Evolutionary conservation across 2,329 filamentous ascomycete species (phyloP).

Genomic region (Nigrospora sphaerica): DNA sequence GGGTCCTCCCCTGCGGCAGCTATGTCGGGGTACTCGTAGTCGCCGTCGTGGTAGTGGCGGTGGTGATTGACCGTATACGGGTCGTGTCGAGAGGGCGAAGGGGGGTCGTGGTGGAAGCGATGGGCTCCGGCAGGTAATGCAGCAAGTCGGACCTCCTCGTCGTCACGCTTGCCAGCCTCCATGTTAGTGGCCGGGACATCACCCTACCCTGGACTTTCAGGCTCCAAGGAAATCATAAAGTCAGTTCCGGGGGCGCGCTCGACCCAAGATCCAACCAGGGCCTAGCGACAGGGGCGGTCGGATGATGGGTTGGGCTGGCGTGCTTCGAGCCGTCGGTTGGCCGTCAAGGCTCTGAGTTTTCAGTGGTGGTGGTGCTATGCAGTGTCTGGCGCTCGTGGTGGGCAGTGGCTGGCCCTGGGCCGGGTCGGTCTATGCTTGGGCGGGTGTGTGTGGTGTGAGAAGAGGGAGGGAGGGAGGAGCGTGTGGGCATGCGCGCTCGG

Average conservation of each 20-base stretch:
- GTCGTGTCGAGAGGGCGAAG: conserved; percentile 15
- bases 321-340: too few relatives aligned
- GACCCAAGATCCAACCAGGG: not conserved
- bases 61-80: conserved; percentile 11
- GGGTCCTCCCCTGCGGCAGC: not conserved
- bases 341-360: too few relatives aligned
- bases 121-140: conserved; percentile 20
- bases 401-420: too few relatives aligned
- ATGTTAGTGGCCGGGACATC: conserved; percentile 35
- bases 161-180: conserved; percentile 38
- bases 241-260: not conserved
- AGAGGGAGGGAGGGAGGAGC: too few relatives aligned
- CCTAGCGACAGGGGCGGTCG: not conserved
- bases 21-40: conserved; percentile 9
- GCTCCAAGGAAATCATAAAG: conserved; percentile 5
- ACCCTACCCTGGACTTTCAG: conserved; percentile 17
- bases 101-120: conserved; percentile 21
- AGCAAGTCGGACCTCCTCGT: conserved; percentile 31
- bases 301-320: not conserved
- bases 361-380: too few relatives aligned
- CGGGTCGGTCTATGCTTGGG: too few relatives aligned
- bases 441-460: too few relatives aligned
- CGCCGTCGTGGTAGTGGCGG: conserved; percentile 12
- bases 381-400: too few relatives aligned
- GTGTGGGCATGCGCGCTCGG: too few relatives aligned